phyloP scores from a whole-genome alignment of 768 basidiomycete genomes.

The Pleurotus pulmonarius region DNA sequence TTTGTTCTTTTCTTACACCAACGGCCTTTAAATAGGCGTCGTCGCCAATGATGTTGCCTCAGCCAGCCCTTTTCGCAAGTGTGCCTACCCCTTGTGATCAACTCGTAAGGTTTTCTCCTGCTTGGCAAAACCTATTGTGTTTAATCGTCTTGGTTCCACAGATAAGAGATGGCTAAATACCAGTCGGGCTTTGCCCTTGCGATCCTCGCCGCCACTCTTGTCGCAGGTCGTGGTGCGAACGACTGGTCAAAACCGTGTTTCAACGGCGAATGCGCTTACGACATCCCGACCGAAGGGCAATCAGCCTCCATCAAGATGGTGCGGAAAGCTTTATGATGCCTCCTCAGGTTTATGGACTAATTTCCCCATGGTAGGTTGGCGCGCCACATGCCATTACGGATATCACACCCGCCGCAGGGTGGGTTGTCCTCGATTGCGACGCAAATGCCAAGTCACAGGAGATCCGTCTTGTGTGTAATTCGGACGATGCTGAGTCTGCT shows the following conservation, averaged over 20 bases:
- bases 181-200: not conserved
- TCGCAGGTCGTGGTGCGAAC: not conserved
- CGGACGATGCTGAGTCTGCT: not conserved
- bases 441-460: not conserved
- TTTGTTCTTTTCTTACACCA: too few relatives aligned
- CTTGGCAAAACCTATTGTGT: too few relatives aligned
- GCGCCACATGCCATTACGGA: not conserved
- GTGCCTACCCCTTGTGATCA: too few relatives aligned
- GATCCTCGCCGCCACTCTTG: not conserved
- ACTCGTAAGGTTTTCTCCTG: too few relatives aligned
- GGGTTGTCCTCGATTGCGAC: not conserved
- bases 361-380: not conserved
- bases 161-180: not conserved
- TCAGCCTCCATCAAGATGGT: not conserved
- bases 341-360: not conserved
- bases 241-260: slow-evolving; percentile 5
- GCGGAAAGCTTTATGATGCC: not conserved
- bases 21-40: too few relatives aligned
- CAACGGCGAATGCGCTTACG: not conserved
- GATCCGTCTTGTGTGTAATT: not conserved
- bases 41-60: too few relatives aligned
- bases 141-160: too few relatives aligned
- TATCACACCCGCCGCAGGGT: not conserved
- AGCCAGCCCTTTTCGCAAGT: too few relatives aligned
- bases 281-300: slow-evolving; percentile 1